A percentile compares a stretch with the other conserved stretches of the same genome.
phyloP scores from a whole-genome alignment of 306 rosid genomes.

The Vicia sativa region DNA sequence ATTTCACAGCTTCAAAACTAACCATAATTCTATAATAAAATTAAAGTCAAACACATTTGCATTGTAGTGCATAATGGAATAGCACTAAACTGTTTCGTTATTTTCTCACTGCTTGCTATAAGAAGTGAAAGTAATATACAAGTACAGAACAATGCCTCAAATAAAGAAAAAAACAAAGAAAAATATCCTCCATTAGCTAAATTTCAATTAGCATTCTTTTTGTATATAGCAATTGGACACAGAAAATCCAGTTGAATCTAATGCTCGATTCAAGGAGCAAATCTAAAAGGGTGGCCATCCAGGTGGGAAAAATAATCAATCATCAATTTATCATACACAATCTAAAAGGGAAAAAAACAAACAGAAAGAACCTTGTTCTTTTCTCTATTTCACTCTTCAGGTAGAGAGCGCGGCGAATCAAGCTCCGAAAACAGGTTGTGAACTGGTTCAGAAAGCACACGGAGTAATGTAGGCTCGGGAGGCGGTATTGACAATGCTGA shows the following conservation, averaged over 20 bases:
- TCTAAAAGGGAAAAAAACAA: slow-evolving; percentile 15
- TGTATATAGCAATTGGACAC: slow-evolving; percentile 44
- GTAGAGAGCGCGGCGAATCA: slow-evolving; percentile 10
- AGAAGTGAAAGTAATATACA: slow-evolving; percentile 19
- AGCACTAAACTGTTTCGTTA: slow-evolving; percentile 23
- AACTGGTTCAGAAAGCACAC: slow-evolving; percentile 38
- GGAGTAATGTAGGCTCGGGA: slow-evolving; percentile 30
- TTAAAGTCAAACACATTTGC: slow-evolving; percentile 29
- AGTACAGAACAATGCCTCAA: background rate
- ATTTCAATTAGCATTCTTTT: slow-evolving; percentile 43
- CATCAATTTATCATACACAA: slow-evolving; percentile 50
- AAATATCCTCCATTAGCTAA: slow-evolving; percentile 41
- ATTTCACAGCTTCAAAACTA: background rate
- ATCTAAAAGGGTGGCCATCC: slow-evolving; percentile 41
- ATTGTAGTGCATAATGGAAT: slow-evolving; percentile 14
- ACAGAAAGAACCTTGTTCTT: slow-evolving; percentile 39
- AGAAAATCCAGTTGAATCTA: slow-evolving; percentile 37
- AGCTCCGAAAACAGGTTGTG: background rate
- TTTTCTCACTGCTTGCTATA: slow-evolving; percentile 21
- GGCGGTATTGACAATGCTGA: slow-evolving; percentile 42
- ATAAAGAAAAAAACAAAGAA: slow-evolving; percentile 24
- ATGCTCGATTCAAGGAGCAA: slow-evolving; percentile 42
- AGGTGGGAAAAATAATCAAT: slow-evolving; percentile 22
- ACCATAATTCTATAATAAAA: background rate
- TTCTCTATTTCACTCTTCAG: slow-evolving; percentile 27